Conservation (phyloP, 2,329 filamentous ascomycete species). For the Parastagonospora avenae region DNA sequence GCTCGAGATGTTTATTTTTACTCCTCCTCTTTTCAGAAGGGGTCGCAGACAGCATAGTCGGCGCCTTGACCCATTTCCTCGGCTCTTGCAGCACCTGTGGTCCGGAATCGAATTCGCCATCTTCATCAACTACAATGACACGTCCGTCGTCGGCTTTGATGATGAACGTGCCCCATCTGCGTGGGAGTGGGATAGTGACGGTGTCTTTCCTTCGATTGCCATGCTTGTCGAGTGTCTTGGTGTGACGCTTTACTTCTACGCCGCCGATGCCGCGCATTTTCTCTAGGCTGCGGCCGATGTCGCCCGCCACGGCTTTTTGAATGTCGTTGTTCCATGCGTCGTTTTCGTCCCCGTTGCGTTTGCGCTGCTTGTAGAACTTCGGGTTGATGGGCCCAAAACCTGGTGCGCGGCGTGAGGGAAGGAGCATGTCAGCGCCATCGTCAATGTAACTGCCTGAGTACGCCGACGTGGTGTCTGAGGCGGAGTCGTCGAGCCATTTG, state of each 20-base stretch:
- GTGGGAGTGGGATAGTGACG: constrained; percentile 22
- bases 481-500: constrained; percentile 13
- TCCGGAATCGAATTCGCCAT: constrained; percentile 36
- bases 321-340: constrained; percentile 25
- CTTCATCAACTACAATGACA: constrained; percentile 32
- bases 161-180: constrained; percentile 28
- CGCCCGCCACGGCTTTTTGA: constrained; percentile 27
- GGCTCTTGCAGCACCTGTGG: constrained; percentile 1
- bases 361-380: constrained; percentile 18
- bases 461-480: constrained; percentile 9
- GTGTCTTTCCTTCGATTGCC: constrained; percentile 8
- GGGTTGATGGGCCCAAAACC: constrained; percentile 24
- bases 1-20: neutral
- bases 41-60: neutral
- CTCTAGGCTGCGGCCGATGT: constrained; percentile 23
- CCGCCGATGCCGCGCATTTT: constrained; percentile 10
- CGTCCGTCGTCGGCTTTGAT: constrained; percentile 29
- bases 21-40: neutral
- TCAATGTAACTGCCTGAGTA: constrained; percentile 37
- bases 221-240: neutral
- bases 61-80: constrained; percentile 14
- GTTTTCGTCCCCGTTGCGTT: constrained; percentile 3
- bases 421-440: constrained; percentile 31
- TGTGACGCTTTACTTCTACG: constrained; percentile 9
- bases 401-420: neutral